A percentile compares a stretch with the other conserved stretches of the same genome.
phyloP scores from a whole-genome alignment of 306 rosid species.

The Abrus precatorius region DNA sequence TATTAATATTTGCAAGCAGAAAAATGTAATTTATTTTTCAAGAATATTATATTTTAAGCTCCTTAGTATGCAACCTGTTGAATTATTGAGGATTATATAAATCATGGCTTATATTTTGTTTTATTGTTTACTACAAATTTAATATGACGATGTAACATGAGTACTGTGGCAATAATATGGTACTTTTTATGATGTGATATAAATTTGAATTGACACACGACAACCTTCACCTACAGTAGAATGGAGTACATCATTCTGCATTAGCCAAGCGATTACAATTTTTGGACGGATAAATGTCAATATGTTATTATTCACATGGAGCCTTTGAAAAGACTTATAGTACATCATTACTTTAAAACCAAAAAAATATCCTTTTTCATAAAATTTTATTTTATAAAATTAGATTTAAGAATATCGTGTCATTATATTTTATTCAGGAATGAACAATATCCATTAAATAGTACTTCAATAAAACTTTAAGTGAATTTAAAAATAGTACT shows the following conservation, averaged over 20 bases:
- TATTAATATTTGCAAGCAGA: neutral
- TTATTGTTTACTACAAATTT: neutral
- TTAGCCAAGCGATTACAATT: neutral
- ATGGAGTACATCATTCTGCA: neutral
- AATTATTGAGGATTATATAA: neutral
- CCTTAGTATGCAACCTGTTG: neutral
- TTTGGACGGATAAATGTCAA: neutral
- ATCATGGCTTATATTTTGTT: neutral
- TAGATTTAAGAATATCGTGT: neutral
- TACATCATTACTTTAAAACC: neutral
- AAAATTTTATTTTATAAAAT: neutral
- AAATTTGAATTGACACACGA: slow-evolving; percentile 2
- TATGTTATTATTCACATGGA: neutral
- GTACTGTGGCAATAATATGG: neutral
- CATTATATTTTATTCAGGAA: neutral
- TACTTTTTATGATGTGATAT: slow-evolving; percentile 20
- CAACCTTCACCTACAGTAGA: neutral
- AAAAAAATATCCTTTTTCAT: neutral
- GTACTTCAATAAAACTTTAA: neutral
- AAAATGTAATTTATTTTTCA: neutral
- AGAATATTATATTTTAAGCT: neutral
- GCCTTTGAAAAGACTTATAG: neutral
- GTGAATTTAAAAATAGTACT: too few relatives aligned
- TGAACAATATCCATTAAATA: neutral
- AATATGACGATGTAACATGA: neutral